A percentile compares a stretch with the other conserved stretches of the same genome.
Conservation (phyloP, 352 stramenopile genomes). For the Peronospora belbahrii region DNA sequence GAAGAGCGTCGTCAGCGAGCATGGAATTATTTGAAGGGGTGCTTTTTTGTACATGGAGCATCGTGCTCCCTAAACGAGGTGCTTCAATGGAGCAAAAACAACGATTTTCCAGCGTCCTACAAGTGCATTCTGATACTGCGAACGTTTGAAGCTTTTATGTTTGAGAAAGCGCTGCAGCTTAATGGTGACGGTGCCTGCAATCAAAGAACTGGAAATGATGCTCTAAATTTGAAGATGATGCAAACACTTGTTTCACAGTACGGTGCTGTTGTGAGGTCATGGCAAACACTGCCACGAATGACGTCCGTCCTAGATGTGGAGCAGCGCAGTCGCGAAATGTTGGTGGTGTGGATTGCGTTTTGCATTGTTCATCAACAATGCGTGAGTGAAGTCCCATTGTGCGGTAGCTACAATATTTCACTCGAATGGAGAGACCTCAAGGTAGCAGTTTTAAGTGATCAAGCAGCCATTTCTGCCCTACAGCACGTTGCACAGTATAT, state of each 20-base stretch:
- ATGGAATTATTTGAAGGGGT: conserved; percentile 13
- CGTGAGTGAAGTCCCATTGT: conserved; percentile 1
- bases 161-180: conserved; percentile 4
- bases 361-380: conserved; percentile 32
- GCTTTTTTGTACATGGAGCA: conserved; percentile 8
- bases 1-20: conserved; percentile 13
- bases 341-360: conserved; percentile 40
- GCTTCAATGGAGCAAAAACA: conserved; percentile 14
- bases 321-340: conserved; percentile 30
- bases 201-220: neutral
- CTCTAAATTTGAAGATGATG: conserved; percentile 6
- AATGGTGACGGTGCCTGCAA: neutral
- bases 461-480: conserved; percentile 23
- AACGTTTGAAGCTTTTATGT: conserved; percentile 30
- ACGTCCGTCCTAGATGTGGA: conserved; percentile 23
- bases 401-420: conserved; percentile 35
- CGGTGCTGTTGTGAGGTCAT: conserved; percentile 8
- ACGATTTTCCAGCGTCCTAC: conserved; percentile 2
- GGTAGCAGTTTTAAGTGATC: conserved; percentile 27
- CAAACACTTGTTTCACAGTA: conserved; percentile 15
- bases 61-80: conserved; percentile 10
- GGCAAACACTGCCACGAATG: conserved; percentile 7
- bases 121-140: conserved; percentile 17
- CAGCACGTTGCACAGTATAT: conserved; percentile 31
- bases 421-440: conserved; percentile 32